These are phyloP conservation scores for Cordyceps militaris DNA, from an alignment of 2,329 filamentous ascomycete genomes.

Conservation along the genomic window DNA sequence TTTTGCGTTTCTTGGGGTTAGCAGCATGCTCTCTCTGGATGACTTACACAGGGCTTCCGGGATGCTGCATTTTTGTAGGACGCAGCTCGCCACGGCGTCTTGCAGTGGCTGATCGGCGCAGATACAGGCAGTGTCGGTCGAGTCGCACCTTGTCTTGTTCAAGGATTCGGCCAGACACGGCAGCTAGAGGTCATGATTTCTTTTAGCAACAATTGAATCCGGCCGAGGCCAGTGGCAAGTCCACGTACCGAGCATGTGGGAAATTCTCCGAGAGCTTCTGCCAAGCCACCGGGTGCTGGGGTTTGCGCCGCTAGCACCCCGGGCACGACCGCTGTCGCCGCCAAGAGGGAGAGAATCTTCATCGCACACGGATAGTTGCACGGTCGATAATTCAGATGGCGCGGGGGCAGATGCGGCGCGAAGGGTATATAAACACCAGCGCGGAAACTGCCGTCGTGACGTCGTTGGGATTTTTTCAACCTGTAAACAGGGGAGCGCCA, in stretches of 20 bases:
- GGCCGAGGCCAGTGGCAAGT: no score
- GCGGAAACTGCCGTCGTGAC: no score
- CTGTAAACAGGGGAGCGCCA: neutral
- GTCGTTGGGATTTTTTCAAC: no score
- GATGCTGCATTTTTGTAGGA: neutral
- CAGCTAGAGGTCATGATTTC: neutral
- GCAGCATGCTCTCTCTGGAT: neutral
- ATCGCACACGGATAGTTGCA: neutral
- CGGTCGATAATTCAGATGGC: neutral
- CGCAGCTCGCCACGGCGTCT: neutral
- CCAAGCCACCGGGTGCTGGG: slow-evolving; percentile 1
- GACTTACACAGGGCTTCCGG: slow-evolving; percentile 8
- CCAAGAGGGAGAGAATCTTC: neutral
- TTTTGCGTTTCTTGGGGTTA: neutral
- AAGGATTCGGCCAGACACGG: neutral
- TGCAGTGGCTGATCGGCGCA: slow-evolving; percentile 5
- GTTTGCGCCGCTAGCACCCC: neutral
- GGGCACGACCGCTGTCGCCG: neutral
- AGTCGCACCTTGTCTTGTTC: neutral
- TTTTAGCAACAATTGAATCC: neutral
- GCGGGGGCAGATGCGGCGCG: neutral
- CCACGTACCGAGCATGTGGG: slow-evolving; percentile 8
- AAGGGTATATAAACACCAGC: neutral
- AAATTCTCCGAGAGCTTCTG: neutral
- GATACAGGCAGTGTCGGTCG: neutral